A percentile compares a stretch with the other conserved stretches of the same genome.
phyloP scores from a whole-genome alignment of 768 basidiomycete genomes.

The Kockovaella imperatae region DNA sequence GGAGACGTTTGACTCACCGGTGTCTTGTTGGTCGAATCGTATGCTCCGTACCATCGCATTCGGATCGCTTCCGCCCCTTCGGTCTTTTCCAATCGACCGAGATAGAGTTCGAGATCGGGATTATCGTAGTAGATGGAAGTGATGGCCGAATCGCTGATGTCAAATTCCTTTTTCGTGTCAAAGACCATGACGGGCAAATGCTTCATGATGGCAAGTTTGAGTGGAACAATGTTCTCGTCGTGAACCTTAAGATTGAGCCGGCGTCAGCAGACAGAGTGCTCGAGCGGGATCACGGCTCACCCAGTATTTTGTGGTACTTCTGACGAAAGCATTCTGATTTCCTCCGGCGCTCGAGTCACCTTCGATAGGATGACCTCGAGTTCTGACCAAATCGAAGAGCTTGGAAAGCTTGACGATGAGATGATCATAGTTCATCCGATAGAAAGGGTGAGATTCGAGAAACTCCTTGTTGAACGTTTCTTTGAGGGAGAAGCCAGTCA shows the following conservation, averaged over 20 bases:
- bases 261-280: conserved; percentile 6
- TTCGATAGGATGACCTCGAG: conserved; percentile 84
- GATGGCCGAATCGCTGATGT: conserved; percentile 78
- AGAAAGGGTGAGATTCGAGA: conserved; percentile 89
- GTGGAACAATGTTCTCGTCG: conserved; percentile 84
- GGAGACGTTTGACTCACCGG: too few species aligned
- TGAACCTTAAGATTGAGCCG: conserved; percentile 53
- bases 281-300: conserved; percentile 47
- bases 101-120: conserved; percentile 87
- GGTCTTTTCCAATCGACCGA: conserved; percentile 94
- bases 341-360: conserved; percentile 94
- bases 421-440: conserved; percentile 65
- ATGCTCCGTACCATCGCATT: conserved; percentile 85
- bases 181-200: conserved; percentile 93
- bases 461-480: conserved; percentile 82
- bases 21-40: too few species aligned
- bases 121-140: conserved; percentile 97
- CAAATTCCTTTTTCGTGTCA: conserved; percentile 86
- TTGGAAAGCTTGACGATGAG: conserved; percentile 93
- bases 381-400: conserved; percentile 88
- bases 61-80: conserved; percentile 97
- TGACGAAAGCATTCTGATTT: conserved; percentile 91
- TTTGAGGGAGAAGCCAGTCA: conserved; percentile 74
- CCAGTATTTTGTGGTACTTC: conserved; percentile 99
- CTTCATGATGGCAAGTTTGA: conserved; percentile 85